A percentile compares a stretch with the other conserved stretches of the same genome.
phyloP scores from a whole-genome alignment of 306 rosid genomes.

The Echinosophora koreensis region DNA sequence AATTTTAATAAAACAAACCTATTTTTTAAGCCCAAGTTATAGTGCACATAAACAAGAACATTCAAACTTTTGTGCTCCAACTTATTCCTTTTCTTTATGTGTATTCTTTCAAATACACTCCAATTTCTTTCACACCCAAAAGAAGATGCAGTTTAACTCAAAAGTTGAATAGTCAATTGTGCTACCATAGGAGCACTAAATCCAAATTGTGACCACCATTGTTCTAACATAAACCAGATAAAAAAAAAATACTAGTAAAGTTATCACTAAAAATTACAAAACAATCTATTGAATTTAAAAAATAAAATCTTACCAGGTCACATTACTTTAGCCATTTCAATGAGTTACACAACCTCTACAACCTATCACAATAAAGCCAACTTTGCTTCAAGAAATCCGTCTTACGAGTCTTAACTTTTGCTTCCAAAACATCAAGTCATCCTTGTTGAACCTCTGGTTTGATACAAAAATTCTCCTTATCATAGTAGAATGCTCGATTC shows the following conservation, averaged over 20 bases:
- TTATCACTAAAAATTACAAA: background rate
- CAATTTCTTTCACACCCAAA: slow-evolving; percentile 16
- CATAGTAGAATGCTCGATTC: background rate
- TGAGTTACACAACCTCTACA: too few relatives aligned
- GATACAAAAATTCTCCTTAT: background rate
- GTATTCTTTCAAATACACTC: background rate
- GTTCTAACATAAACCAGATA: background rate
- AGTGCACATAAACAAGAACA: background rate
- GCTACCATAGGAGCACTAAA: background rate
- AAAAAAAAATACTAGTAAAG: background rate
- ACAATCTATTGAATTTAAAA: background rate
- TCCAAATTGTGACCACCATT: background rate
- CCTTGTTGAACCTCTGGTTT: background rate
- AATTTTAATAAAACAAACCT: background rate
- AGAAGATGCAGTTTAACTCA: slow-evolving; percentile 3
- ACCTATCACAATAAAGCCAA: background rate
- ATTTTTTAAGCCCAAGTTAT: background rate
- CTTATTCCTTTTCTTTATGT: slow-evolving; percentile 7
- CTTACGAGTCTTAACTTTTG: background rate
- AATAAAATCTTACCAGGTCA: background rate
- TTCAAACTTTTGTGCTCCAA: background rate
- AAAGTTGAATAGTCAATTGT: background rate
- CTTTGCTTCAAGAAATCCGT: background rate
- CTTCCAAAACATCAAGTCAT: background rate
- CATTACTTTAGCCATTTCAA: background rate